phyloP scores from a whole-genome alignment of 179 eudicot species.

The Sideroxylon spinosum region DNA sequence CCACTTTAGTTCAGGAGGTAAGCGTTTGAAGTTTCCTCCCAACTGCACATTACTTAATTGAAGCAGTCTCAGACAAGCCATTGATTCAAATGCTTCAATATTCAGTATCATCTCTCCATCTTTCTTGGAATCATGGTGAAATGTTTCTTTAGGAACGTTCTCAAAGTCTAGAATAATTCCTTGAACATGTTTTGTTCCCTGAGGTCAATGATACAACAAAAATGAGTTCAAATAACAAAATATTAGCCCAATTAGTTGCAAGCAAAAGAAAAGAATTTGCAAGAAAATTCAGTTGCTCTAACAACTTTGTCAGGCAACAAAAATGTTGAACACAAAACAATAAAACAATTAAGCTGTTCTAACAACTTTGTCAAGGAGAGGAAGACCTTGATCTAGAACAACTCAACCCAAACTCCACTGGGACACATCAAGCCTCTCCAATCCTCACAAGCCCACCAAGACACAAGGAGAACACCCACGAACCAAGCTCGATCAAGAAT shows the following conservation, averaged over 20 bases:
- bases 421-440: too few species aligned
- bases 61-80: constrained; percentile 46
- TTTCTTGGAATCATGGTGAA: constrained; percentile 12
- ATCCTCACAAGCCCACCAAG: too few species aligned
- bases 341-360: too few species aligned
- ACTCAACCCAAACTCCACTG: too few species aligned
- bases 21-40: constrained; percentile 35
- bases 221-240: not conserved
- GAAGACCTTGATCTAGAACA: too few species aligned
- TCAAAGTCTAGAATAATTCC: constrained; percentile 39
- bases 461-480: too few species aligned
- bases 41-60: constrained; percentile 40
- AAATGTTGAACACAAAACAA: too few species aligned
- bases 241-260: not conserved
- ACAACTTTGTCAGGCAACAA: too few species aligned
- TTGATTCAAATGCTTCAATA: constrained; percentile 29
- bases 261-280: not conserved
- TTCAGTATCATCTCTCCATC: constrained; percentile 22
- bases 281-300: not conserved
- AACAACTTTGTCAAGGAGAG: too few species aligned
- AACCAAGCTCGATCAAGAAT: too few species aligned
- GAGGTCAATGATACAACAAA: constrained; percentile 9
- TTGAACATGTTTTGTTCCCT: constrained; percentile 38
- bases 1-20: constrained; percentile 56
- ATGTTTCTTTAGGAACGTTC: constrained; percentile 21